Percentiles rank a stretch among this genome's conserved stretches.
Evolutionary conservation across 2,329 filamentous ascomycete genomes (phyloP).

Genomic region (Epichloe brachyelytri): DNA sequence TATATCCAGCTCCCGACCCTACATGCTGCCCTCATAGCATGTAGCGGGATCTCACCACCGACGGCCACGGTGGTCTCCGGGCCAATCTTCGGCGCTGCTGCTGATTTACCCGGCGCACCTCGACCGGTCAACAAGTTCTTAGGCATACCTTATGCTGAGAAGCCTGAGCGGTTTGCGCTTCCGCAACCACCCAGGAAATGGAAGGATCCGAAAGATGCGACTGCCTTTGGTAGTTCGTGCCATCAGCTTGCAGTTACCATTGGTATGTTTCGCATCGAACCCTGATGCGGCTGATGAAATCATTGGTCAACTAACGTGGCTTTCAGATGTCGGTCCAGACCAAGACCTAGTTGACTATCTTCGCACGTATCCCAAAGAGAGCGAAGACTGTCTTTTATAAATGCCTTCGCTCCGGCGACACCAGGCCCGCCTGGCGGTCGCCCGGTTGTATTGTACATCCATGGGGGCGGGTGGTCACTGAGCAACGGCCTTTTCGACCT

Average conservation of each 20-base stretch:
- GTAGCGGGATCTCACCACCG: neutral
- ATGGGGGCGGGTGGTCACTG: slow-evolving; percentile 14
- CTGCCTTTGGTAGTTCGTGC: slow-evolving; percentile 10
- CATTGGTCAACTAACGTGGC: neutral
- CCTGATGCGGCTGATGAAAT: too few relatives aligned
- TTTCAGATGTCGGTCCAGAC: slow-evolving; percentile 10
- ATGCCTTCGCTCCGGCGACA: slow-evolving; percentile 13
- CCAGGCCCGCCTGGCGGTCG: slow-evolving; percentile 5
- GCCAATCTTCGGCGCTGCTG: slow-evolving; percentile 7
- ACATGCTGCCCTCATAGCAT: neutral
- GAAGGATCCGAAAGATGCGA: slow-evolving; percentile 6
- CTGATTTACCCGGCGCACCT: slow-evolving; percentile 8
- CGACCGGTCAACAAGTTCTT: slow-evolving; percentile 12
- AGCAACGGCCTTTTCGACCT: slow-evolving; percentile 12
- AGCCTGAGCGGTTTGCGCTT: slow-evolving; percentile 10
- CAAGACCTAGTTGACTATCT: slow-evolving; percentile 11
- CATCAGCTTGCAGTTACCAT: slow-evolving; percentile 8
- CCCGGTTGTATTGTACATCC: slow-evolving; percentile 15
- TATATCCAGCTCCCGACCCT: neutral
- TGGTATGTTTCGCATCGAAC: slow-evolving; percentile 3
- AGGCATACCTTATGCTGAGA: slow-evolving; percentile 11
- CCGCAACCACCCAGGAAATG: slow-evolving; percentile 8
- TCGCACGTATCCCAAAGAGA: slow-evolving; percentile 10
- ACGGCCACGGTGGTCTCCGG: slow-evolving; percentile 10
- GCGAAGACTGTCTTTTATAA: slow-evolving; percentile 17